Evolutionary conservation across 208 protist species (phyloP), one percentile per base, ranked within the genome.

Genomic region (Crithidia acanthocephali): DNA sequence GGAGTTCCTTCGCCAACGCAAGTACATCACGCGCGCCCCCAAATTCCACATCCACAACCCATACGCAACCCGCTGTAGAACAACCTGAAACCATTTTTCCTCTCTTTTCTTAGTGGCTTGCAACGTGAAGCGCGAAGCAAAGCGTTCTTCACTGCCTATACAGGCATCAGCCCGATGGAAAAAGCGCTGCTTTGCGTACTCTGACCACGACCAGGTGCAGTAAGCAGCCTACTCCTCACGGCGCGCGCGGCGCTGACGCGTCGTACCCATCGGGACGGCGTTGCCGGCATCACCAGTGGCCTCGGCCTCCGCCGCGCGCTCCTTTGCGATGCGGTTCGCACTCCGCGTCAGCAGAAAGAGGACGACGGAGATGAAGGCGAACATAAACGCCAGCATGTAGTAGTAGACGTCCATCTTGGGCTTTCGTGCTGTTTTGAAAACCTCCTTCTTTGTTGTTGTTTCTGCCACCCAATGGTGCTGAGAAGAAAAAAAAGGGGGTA

Each of bases 331-430:
- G 4, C 30, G 44, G 42, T 58, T 64, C 10, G 72, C 72, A 45
- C 72, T 78, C 16, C 72, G 72, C 22, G 64, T 72, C 13, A 78
- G 40, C 22, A 72, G 23, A 20, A 68, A 78, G n/a, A 78, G 44
- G 2, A 68, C 50, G 22, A 68, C 33, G 9, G 28, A 52, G 33
- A 78, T 50, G 42, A 78, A 78, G 40, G 65, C 42, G 37, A 72
- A 45, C 72, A 78, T 78, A 50, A 72, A 72, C 37, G 72, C 72
- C 72, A 78, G n/a, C 32, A 78, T 51, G 40, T 68, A 78, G 52
- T 78, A 78, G 65, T 78, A 78, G 23, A 52, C 23, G 44, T 78
- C 72, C 72, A 78, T 71, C 53, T 55, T 51, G 33, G 10, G 2
- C 6, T 53, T 53, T 30, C 15, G 18, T 9, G 23, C 5, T 6